phyloP scores from a whole-genome alignment of 2,329 filamentous ascomycete species.

The Trichoderma simmonsii region DNA sequence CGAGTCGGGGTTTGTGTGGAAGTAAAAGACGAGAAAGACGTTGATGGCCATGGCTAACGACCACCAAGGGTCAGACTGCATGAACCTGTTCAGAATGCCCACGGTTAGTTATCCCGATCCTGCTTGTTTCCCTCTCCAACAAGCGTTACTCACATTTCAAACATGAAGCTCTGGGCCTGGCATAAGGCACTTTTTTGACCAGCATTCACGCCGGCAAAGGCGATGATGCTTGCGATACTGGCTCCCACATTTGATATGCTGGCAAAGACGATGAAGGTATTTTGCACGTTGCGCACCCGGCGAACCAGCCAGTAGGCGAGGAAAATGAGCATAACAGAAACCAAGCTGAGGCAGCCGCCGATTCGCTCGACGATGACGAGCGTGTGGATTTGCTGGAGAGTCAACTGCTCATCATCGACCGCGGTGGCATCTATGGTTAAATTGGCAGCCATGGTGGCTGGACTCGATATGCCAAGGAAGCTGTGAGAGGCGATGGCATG shows the following conservation, averaged over 20 bases:
- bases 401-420: constrained; percentile 31
- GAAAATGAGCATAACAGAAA: constrained; percentile 51
- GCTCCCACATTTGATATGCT: constrained; percentile 59
- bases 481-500: not conserved
- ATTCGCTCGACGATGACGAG: constrained; percentile 51
- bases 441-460: not conserved
- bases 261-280: constrained; percentile 60
- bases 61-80: constrained; percentile 74
- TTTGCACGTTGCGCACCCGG: constrained; percentile 55
- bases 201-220: constrained; percentile 57
- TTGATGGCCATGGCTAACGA: constrained; percentile 80
- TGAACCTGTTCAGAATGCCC: constrained; percentile 54
- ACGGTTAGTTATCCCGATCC: not conserved
- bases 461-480: not conserved
- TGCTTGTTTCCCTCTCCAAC: not conserved
- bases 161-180: constrained; percentile 56
- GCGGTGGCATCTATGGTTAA: not conserved
- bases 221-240: constrained; percentile 67
- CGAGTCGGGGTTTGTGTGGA: constrained; percentile 59
- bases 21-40: constrained; percentile 68
- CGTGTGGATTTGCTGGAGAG: constrained; percentile 36
- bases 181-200: constrained; percentile 58
- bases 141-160: constrained; percentile 61
- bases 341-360: constrained; percentile 52
- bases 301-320: constrained; percentile 50